These are phyloP conservation scores for Fonticula alba DNA, from an alignment of 78 protist species.

Conservation along the genomic window DNA sequence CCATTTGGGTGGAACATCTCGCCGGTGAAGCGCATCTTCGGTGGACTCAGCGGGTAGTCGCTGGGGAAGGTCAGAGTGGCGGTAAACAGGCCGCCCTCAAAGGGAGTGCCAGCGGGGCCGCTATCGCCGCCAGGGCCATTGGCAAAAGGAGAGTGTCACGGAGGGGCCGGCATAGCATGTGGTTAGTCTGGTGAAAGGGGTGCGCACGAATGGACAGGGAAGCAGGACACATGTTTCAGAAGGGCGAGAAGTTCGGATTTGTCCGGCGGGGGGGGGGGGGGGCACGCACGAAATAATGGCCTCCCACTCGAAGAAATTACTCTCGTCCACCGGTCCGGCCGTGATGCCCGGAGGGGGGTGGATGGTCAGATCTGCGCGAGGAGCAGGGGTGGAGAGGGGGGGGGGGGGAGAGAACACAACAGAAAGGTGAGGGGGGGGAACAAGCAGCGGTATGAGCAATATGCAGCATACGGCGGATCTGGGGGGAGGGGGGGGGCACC, in stretches of 20 bases:
- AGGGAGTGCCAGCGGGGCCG: conserved; percentile 57
- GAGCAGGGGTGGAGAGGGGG: background rate
- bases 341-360: conserved; percentile 57
- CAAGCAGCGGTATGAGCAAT: too few relatives aligned
- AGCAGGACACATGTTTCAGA: background rate
- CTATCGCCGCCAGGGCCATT: background rate
- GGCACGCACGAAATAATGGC: conserved; percentile 32
- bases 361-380: conserved; percentile 26
- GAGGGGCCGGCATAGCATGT: too few relatives aligned
- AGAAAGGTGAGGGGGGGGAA: background rate
- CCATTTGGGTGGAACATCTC: conserved; percentile 57
- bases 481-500: background rate
- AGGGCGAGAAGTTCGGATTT: background rate
- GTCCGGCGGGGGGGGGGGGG: background rate
- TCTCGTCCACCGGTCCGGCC: conserved; percentile 65
- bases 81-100: conserved; percentile 61
- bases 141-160: too few relatives aligned
- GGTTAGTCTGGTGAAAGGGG: too few relatives aligned
- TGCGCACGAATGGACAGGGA: background rate
- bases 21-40: conserved; percentile 56
- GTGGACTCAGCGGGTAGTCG: conserved; percentile 70
- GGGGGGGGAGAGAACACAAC: background rate
- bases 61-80: conserved; percentile 57
- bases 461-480: too few relatives aligned
- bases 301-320: conserved; percentile 64